These are phyloP conservation scores for Myotisia sp. DNA, from an alignment of 2,329 filamentous ascomycete species.

Conservation along the genomic window DNA sequence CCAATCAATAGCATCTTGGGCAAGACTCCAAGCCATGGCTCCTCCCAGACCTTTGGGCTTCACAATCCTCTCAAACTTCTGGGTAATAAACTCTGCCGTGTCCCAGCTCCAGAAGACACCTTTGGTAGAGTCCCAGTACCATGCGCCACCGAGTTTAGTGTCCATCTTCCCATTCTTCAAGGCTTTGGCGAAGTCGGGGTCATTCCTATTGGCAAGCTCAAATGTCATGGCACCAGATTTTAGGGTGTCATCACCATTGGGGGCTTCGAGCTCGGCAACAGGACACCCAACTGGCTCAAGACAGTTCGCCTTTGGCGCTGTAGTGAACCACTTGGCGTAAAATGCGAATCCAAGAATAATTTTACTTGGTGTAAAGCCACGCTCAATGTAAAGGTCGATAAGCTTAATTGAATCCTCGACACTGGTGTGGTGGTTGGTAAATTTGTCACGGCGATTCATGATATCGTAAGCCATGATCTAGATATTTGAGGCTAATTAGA, in stretches of 20 bases:
- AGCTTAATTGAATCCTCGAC: constrained; percentile 41
- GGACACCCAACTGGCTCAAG: constrained; percentile 42
- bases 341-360: constrained; percentile 55
- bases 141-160: constrained; percentile 45
- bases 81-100: constrained; percentile 43
- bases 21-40: constrained; percentile 62
- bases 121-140: constrained; percentile 49
- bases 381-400: constrained; percentile 45
- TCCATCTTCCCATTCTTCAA: constrained; percentile 42
- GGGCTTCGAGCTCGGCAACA: constrained; percentile 45
- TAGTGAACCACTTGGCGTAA: constrained; percentile 55
- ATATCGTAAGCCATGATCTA: constrained; percentile 56
- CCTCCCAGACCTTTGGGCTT: constrained; percentile 46
- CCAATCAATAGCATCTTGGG: constrained; percentile 44
- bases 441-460: constrained; percentile 52
- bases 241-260: constrained; percentile 45
- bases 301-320: constrained; percentile 36
- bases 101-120: constrained; percentile 64
- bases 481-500: neutral
- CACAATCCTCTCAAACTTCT: constrained; percentile 50
- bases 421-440: constrained; percentile 52
- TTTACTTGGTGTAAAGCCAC: constrained; percentile 41
- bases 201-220: constrained; percentile 12
- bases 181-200: constrained; percentile 26
- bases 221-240: constrained; percentile 40